Conservation (phyloP, 352 stramenopile genomes). For the Phytopythium chamaehyphon region DNA sequence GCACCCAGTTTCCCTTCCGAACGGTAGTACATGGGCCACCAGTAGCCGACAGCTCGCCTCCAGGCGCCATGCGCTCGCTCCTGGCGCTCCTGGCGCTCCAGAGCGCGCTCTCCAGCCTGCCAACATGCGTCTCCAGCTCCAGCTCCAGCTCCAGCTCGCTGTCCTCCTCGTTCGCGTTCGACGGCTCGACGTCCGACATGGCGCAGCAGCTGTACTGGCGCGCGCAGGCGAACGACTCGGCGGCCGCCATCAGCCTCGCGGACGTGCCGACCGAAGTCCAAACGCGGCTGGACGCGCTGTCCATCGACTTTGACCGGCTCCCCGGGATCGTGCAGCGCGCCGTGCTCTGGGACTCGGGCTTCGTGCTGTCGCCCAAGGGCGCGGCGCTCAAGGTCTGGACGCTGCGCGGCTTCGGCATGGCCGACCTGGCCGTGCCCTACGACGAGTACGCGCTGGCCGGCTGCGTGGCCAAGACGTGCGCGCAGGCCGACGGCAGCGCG, state of each 20-base stretch:
- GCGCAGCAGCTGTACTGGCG: slow-evolving; percentile 23
- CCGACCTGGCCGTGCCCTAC: slow-evolving; percentile 22
- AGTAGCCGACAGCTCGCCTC: no score
- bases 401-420: slow-evolving; percentile 19
- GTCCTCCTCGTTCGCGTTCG: slow-evolving; percentile 15
- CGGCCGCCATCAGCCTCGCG: slow-evolving; percentile 8
- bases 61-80: slow-evolving; percentile 8
- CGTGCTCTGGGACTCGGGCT: slow-evolving; percentile 34
- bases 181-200: slow-evolving; percentile 30
- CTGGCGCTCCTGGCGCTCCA: no score
- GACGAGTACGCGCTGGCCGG: slow-evolving; percentile 23
- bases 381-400: slow-evolving; percentile 19
- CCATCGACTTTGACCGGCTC: slow-evolving; percentile 14
- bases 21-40: no score
- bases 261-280: slow-evolving; percentile 9
- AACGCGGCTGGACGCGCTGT: slow-evolving; percentile 6
- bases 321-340: slow-evolving; percentile 21
- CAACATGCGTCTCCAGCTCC: neutral
- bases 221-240: slow-evolving; percentile 8
- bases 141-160: neutral
- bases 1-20: no score
- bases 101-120: no score
- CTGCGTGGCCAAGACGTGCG: slow-evolving; percentile 28
- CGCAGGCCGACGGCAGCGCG: slow-evolving; percentile 13
- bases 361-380: slow-evolving; percentile 7